phyloP scores from a whole-genome alignment of 306 rosid genomes.

The Cucumis melo region DNA sequence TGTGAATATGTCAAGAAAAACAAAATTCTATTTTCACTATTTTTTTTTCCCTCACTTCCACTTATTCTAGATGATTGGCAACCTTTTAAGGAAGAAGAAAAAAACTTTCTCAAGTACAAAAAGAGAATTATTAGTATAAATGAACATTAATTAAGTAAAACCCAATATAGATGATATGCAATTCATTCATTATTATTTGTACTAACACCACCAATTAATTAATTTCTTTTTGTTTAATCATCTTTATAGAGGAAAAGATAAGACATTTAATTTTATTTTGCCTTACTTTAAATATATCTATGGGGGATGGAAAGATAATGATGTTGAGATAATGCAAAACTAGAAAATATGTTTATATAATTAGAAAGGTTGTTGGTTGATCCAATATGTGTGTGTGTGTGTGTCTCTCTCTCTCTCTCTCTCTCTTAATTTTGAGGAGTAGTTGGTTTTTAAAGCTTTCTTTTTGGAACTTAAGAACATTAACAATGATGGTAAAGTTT shows the following conservation, averaged over 20 bases:
- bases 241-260: not conserved
- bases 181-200: not conserved
- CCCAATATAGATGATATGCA: not conserved
- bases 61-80: not conserved
- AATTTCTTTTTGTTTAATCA: not conserved
- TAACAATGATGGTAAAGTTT: not conserved
- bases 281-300: too few species aligned
- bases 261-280: not conserved
- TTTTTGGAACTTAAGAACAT: not conserved
- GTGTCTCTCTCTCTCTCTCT: too few species aligned
- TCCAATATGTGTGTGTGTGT: too few species aligned
- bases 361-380: not conserved
- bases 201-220: not conserved
- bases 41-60: not conserved
- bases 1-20: not conserved
- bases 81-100: not conserved
- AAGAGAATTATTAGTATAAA: not conserved
- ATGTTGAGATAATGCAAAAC: not conserved
- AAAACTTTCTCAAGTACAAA: not conserved
- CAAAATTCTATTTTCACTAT: not conserved
- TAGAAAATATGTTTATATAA: not conserved
- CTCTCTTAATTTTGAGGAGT: not conserved
- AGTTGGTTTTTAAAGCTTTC: not conserved
- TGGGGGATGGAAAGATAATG: conserved; percentile 1
- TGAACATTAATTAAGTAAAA: not conserved